Conservation (phyloP, 2,329 filamentous ascomycete genomes). For the Claviceps cyperi region DNA sequence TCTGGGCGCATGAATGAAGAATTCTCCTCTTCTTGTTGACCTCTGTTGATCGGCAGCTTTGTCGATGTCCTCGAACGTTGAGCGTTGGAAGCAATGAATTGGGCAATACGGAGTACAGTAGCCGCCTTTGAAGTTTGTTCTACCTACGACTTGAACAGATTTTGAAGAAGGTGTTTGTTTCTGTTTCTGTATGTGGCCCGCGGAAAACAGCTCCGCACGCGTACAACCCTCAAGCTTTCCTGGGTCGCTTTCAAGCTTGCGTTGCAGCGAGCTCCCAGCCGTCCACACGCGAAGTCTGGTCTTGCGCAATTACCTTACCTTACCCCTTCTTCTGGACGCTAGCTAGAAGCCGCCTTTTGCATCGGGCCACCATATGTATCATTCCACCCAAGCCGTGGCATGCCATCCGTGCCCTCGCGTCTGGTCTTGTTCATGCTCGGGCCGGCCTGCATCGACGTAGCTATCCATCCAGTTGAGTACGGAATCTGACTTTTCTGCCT, state of each 20-base stretch:
- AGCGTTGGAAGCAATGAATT: constrained; percentile 2
- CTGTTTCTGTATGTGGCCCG: neutral
- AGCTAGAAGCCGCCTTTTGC: constrained; percentile 1
- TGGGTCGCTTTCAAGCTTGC: neutral
- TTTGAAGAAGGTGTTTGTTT: neutral
- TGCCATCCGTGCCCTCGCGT: constrained; percentile 5
- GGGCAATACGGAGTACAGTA: neutral
- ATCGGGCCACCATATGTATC: constrained; percentile 3
- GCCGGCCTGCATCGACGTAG: neutral
- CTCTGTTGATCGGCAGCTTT: neutral
- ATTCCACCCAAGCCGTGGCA: constrained; percentile 2
- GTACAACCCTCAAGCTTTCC: neutral
- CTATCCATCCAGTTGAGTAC: neutral
- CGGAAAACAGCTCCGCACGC: neutral
- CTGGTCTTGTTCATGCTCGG: constrained; percentile 2
- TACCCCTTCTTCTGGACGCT: neutral
- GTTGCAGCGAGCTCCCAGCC: neutral
- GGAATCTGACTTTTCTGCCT: neutral
- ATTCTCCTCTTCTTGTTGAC: neutral
- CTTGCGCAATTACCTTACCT: neutral
- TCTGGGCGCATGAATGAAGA: neutral
- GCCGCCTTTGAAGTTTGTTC: constrained; percentile 2
- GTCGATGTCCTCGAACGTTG: neutral
- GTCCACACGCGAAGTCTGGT: neutral
- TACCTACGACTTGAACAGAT: neutral